Conservation (phyloP, 495 filamentous ascomycete species). For the Daldinia caldariorum region DNA sequence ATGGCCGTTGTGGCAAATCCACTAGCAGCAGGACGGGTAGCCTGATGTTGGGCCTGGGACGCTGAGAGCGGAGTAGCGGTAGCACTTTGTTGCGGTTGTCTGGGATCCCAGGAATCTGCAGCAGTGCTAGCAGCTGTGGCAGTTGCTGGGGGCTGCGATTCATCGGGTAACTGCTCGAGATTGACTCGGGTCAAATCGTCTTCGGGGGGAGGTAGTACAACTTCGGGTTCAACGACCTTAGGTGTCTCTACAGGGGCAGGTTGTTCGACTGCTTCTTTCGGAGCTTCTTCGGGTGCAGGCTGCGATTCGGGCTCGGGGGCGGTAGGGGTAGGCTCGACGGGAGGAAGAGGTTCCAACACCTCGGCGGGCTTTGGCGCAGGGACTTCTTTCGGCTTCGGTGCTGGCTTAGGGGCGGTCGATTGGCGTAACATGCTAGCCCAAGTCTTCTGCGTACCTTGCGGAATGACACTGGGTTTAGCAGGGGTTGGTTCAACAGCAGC, state of each 20-base stretch:
- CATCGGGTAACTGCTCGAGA: slow-evolving; percentile 86
- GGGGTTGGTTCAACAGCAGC: slow-evolving; percentile 37
- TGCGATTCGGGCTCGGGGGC: slow-evolving; percentile 51
- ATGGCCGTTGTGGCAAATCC: slow-evolving; percentile 78
- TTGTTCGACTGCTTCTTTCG: slow-evolving; percentile 45
- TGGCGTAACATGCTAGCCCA: slow-evolving; percentile 68
- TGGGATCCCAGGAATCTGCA: slow-evolving; percentile 81
- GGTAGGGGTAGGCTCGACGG: slow-evolving; percentile 41
- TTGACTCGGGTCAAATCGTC: slow-evolving; percentile 91
- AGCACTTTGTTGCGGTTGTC: slow-evolving; percentile 60
- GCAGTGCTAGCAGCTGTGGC: slow-evolving; percentile 91
- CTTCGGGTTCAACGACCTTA: slow-evolving; percentile 60
- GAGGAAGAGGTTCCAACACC: slow-evolving; percentile 52
- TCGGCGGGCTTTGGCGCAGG: slow-evolving; percentile 54
- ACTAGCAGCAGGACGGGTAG: slow-evolving; percentile 64
- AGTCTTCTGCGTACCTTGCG: slow-evolving; percentile 57
- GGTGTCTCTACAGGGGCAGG: slow-evolving; percentile 46
- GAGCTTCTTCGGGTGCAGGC: slow-evolving; percentile 44
- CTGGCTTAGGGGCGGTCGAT: slow-evolving; percentile 55
- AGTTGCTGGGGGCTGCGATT: slow-evolving; percentile 74
- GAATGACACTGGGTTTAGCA: slow-evolving; percentile 49
- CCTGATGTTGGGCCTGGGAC: slow-evolving; percentile 66
- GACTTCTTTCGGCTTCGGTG: slow-evolving; percentile 57
- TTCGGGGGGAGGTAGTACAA: slow-evolving; percentile 71
- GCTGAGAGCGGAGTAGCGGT: slow-evolving; percentile 64